These are phyloP conservation scores for Cnidoscolus chayamansa DNA, from an alignment of 441 rosid genomes.

Conservation along the genomic window DNA sequence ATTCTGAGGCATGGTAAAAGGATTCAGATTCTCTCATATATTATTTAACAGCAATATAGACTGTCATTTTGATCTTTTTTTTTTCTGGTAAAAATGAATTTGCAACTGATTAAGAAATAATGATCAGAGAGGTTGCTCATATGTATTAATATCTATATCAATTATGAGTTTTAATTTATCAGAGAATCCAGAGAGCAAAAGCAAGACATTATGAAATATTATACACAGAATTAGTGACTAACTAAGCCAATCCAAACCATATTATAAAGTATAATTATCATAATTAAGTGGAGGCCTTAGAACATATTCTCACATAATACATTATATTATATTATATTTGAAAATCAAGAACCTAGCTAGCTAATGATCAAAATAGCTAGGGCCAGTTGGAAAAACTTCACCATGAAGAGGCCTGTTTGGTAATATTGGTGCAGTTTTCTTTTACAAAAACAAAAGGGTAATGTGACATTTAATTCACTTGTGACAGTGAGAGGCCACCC, in stretches of 20 bases:
- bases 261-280: not conserved
- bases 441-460: no score
- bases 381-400: not conserved
- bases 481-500: no score
- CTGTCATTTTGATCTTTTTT: not conserved
- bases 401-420: no score
- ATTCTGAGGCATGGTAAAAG: constrained; percentile 8
- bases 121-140: not conserved
- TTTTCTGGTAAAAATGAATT: not conserved
- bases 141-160: no score
- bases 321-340: not conserved
- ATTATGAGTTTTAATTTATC: no score
- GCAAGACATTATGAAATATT: not conserved
- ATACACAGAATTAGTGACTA: constrained; percentile 9
- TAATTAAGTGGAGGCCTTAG: not conserved
- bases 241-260: not conserved
- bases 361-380: no score
- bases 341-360: not conserved
- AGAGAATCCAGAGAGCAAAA: no score
- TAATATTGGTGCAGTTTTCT: no score
- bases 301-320: not conserved
- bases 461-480: no score
- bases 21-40: not conserved
- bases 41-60: not conserved
- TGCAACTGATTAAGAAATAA: not conserved